phyloP scores from a whole-genome alignment of 495 filamentous ascomycete species.

The Schizothecium vesticola region DNA sequence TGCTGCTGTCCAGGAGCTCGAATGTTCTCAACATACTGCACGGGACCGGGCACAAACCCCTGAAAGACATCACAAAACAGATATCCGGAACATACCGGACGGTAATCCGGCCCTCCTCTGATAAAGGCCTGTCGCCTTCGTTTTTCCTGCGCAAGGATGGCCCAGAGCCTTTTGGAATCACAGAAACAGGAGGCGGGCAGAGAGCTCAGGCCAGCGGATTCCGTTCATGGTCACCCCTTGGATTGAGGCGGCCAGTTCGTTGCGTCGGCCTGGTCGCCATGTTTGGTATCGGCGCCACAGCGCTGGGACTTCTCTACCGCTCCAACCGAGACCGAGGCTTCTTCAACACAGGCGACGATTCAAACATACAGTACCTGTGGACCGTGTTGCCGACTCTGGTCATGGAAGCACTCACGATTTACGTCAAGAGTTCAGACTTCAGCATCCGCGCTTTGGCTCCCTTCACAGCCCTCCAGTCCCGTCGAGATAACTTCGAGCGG shows the following conservation, averaged over 20 bases:
- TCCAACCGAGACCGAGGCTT: conserved; percentile 3
- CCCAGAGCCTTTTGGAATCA: background rate
- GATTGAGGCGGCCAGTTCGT: background rate
- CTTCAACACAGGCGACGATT: background rate
- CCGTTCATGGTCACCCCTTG: conserved; percentile 1
- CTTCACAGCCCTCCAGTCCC: conserved; percentile 4
- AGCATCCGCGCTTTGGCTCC: conserved; percentile 5
- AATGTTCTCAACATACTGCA: background rate
- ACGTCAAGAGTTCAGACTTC: conserved; percentile 2
- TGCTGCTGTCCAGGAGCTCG: conserved; percentile 3
- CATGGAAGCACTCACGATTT: conserved; percentile 6
- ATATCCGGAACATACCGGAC: background rate
- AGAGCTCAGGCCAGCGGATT: background rate
- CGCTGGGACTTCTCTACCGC: background rate
- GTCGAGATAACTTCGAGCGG: conserved; percentile 1
- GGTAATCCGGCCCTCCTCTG: background rate
- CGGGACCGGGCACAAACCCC: background rate
- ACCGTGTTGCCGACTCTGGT: background rate
- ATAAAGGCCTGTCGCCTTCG: background rate
- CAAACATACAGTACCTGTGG: conserved; percentile 4
- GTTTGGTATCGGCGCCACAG: background rate
- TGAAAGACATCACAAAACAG: background rate
- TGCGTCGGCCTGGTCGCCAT: background rate
- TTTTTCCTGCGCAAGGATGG: background rate
- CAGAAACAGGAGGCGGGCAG: background rate